These are phyloP conservation scores for Populus hybrid DNA, from an alignment of 441 rosid species.

Conservation along the genomic window DNA sequence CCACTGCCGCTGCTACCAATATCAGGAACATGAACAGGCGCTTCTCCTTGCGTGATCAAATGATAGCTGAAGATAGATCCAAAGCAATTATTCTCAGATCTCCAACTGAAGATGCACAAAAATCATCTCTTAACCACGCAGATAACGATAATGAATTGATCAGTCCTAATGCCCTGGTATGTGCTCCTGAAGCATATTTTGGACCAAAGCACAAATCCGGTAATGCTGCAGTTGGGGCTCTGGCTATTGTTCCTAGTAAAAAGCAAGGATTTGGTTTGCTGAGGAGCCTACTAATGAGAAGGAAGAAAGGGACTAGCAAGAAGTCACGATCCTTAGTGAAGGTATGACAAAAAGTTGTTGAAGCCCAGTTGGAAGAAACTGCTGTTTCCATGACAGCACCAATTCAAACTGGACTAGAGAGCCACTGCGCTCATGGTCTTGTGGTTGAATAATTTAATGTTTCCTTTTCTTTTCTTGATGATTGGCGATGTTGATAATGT, in stretches of 20 bases:
- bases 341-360: constrained; percentile 9
- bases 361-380: neutral
- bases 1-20: constrained; percentile 29
- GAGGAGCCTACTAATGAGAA: constrained; percentile 64
- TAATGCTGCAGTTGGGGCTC: constrained; percentile 22
- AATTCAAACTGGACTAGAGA: neutral
- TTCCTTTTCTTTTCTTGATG: neutral
- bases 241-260: constrained; percentile 49
- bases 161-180: constrained; percentile 14
- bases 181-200: constrained; percentile 31
- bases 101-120: constrained; percentile 20
- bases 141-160: constrained; percentile 25
- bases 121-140: constrained; percentile 15
- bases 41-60: constrained; percentile 58
- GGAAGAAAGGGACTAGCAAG: constrained; percentile 57
- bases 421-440: neutral
- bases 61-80: constrained; percentile 48
- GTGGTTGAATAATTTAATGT: neutral
- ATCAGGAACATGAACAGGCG: constrained; percentile 37
- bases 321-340: constrained; percentile 39
- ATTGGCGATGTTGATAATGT: neutral
- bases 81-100: constrained; percentile 29
- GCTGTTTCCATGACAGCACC: neutral
- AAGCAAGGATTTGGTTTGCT: constrained; percentile 61
- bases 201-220: constrained; percentile 28